These are phyloP conservation scores for Baorangia bicolor DNA, from an alignment of 768 basidiomycete species.

Conservation along the genomic window DNA sequence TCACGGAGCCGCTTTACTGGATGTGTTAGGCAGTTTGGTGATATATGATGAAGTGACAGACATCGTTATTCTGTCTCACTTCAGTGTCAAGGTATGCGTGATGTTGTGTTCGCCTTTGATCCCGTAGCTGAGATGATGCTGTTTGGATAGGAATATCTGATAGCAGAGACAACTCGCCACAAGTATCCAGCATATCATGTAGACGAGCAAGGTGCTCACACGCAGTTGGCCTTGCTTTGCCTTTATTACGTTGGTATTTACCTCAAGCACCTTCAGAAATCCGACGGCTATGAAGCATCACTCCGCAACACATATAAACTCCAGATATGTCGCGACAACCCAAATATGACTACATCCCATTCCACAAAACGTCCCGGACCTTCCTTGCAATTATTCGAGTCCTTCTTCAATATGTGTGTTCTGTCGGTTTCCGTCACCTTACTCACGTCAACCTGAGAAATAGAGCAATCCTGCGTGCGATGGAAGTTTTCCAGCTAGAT, in stretches of 20 bases:
- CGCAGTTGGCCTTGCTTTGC: not conserved
- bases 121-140: not conserved
- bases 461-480: not conserved
- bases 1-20: not conserved
- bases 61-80: conserved; percentile 1
- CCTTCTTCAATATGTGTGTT: not conserved
- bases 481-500: not conserved
- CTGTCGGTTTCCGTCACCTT: not conserved
- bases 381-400: not conserved
- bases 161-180: not conserved
- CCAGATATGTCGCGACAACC: not conserved
- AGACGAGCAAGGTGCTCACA: not conserved
- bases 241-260: not conserved
- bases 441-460: not conserved
- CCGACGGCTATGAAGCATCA: too few relatives aligned
- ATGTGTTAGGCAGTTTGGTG: conserved; percentile 4
- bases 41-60: not conserved
- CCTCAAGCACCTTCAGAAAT: not conserved
- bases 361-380: not conserved
- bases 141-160: conserved; percentile 6
- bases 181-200: not conserved
- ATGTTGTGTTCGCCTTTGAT: rapidly evolving
- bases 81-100: conserved; percentile 5
- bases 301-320: not conserved
- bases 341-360: too few relatives aligned